Conservation (phyloP, 2,329 filamentous ascomycete species). For the Fusarium tupiense region DNA sequence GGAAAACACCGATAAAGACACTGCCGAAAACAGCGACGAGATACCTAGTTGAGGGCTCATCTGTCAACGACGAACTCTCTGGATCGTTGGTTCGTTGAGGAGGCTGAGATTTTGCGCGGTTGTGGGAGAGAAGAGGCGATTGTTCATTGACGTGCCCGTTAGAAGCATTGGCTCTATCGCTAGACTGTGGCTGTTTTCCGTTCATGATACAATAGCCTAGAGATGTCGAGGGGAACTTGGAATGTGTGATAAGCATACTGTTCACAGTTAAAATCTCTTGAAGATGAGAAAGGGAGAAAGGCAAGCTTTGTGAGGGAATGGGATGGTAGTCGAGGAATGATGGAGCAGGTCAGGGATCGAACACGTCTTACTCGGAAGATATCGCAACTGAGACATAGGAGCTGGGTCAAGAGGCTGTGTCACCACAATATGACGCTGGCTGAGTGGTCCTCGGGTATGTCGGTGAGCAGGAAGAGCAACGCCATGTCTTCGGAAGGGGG, state of each 20-base stretch:
- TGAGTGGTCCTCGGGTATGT: not conserved
- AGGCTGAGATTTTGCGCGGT: not conserved
- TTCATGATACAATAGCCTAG: not conserved
- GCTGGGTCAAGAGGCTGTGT: not conserved
- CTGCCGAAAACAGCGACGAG: not conserved
- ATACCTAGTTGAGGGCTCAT: not conserved
- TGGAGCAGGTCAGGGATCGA: fast-evolving
- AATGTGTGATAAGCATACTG: not conserved
- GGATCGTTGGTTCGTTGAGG: not conserved
- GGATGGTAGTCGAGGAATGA: too few species aligned
- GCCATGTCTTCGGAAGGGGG: too few species aligned
- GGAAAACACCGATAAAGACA: not conserved
- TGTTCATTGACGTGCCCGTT: not conserved
- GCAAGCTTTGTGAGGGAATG: fast-evolving
- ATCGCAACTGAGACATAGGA: not conserved
- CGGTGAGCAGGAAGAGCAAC: not conserved
- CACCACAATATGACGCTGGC: not conserved
- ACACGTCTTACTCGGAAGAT: not conserved
- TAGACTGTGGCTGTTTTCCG: not conserved
- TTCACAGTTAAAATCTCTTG: not conserved
- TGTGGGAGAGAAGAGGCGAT: not conserved
- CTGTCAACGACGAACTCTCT: not conserved
- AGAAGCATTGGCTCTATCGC: fast-evolving
- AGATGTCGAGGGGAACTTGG: not conserved
- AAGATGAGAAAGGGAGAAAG: fast-evolving